phyloP scores from a whole-genome alignment of 805 yeast species.

The Lipomyces chichibuensis region DNA sequence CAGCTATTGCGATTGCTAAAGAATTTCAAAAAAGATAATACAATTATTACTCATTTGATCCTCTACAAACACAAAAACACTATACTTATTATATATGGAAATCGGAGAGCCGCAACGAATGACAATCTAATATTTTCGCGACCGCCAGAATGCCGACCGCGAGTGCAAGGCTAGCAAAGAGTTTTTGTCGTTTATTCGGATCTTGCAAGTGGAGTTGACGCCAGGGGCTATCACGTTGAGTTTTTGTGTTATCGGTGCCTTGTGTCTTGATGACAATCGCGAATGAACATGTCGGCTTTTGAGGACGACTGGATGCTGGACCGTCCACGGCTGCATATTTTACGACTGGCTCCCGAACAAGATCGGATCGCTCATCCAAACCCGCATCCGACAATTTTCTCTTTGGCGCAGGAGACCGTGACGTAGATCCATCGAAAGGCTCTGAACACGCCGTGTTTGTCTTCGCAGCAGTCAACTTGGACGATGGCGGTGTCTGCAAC shows the following conservation, averaged over 20 bases:
- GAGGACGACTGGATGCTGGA: not conserved
- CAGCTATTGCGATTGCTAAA: too few relatives aligned
- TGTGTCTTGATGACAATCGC: not conserved
- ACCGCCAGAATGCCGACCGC: not conserved
- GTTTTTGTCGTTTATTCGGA: not conserved
- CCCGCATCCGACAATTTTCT: not conserved
- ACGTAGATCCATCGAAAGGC: not conserved
- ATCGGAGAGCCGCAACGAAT: too few relatives aligned
- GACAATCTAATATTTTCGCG: not conserved
- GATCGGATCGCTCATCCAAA: not conserved
- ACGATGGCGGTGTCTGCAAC: not conserved
- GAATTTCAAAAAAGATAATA: too few relatives aligned
- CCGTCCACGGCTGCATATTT: not conserved
- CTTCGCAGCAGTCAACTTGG: not conserved
- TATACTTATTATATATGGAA: too few relatives aligned
- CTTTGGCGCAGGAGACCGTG: not conserved
- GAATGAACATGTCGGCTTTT: not conserved
- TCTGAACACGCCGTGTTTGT: not conserved
- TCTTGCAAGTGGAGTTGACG: not conserved
- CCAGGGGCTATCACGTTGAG: not conserved
- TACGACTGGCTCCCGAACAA: not conserved
- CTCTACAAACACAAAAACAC: too few relatives aligned
- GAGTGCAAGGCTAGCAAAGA: not conserved
- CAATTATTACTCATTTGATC: too few relatives aligned
- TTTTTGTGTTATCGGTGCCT: not conserved